Conservation (phyloP, 257 asterid genomes). For the Dorcoceras hygrometricum region DNA sequence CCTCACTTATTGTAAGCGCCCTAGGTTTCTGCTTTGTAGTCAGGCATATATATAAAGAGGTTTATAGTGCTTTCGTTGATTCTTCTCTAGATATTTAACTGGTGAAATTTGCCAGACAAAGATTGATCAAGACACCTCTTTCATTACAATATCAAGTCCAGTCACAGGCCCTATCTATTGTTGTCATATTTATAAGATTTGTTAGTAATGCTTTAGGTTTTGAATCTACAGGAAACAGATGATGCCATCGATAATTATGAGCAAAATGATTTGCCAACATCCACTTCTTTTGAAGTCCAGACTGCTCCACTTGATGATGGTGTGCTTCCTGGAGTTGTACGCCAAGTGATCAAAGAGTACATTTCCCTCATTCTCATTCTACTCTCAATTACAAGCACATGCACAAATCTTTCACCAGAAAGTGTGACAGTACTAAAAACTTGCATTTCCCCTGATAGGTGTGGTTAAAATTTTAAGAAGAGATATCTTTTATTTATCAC, state of each 20-base stretch:
- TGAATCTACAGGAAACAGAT: constrained; percentile 43
- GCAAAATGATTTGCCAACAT: constrained; percentile 29
- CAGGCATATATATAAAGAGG: not conserved
- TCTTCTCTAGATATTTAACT: constrained; percentile 9
- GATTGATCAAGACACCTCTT: not conserved
- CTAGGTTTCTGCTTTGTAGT: not conserved
- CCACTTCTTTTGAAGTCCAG: constrained; percentile 56
- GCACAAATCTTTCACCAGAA: not conserved
- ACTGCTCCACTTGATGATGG: constrained; percentile 76
- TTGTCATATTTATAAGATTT: not conserved
- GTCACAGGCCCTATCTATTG: not conserved
- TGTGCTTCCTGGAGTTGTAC: constrained; percentile 87
- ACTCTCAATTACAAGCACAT: not conserved
- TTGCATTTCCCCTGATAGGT: not conserved
- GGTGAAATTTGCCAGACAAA: not conserved
- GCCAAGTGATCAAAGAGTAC: constrained; percentile 79
- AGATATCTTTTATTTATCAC: not conserved
- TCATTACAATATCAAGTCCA: constrained; percentile 6
- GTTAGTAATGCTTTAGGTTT: not conserved
- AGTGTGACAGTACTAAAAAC: not conserved
- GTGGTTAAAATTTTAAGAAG: not conserved
- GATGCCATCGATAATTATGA: constrained; percentile 25
- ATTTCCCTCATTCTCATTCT: constrained; percentile 20
- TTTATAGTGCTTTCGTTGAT: not conserved
- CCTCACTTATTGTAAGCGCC: not conserved